phyloP scores from a whole-genome alignment of 139 green algal genomes.

The Haematococcus lacustris region DNA sequence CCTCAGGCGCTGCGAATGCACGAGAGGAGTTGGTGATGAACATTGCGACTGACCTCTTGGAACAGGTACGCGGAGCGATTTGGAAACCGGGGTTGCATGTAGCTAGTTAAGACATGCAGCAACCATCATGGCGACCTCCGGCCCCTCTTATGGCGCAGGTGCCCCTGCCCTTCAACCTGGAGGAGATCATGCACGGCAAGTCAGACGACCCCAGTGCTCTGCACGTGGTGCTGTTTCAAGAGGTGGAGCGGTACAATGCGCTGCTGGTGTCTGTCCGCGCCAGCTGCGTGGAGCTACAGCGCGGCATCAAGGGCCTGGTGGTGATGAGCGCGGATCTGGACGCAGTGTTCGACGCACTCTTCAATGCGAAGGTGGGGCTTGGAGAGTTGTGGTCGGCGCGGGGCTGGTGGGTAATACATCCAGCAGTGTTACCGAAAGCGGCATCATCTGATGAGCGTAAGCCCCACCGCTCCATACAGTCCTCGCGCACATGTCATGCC shows the following conservation, averaged over 20 bases:
- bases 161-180: slow-evolving; percentile 64
- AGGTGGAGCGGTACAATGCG: slow-evolving; percentile 83
- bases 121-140: too few species aligned
- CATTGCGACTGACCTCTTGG: slow-evolving; percentile 61
- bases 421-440: too few species aligned
- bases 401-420: too few species aligned
- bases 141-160: slow-evolving; percentile 32
- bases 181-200: slow-evolving; percentile 70
- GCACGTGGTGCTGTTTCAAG: slow-evolving; percentile 83
- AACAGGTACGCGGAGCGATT: slow-evolving; percentile 49
- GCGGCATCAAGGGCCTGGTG: slow-evolving; percentile 77
- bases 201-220: slow-evolving; percentile 64
- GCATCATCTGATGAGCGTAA: too few species aligned
- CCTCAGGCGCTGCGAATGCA: not conserved
- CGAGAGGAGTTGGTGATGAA: slow-evolving; percentile 57
- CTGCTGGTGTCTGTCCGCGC: slow-evolving; percentile 56
- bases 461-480: too few species aligned
- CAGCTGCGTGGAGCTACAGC: slow-evolving; percentile 53
- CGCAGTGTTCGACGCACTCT: slow-evolving; percentile 62
- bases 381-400: too few species aligned
- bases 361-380: slow-evolving; percentile 44
- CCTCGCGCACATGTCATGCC: too few species aligned
- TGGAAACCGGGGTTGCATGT: too few species aligned
- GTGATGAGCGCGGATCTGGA: slow-evolving; percentile 82
- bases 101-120: too few species aligned